Percentiles rank a stretch among this genome's conserved stretches.
Evolutionary conservation across 2,329 filamentous ascomycete species (phyloP).

Genomic region (Tolypocladium nubicola): DNA sequence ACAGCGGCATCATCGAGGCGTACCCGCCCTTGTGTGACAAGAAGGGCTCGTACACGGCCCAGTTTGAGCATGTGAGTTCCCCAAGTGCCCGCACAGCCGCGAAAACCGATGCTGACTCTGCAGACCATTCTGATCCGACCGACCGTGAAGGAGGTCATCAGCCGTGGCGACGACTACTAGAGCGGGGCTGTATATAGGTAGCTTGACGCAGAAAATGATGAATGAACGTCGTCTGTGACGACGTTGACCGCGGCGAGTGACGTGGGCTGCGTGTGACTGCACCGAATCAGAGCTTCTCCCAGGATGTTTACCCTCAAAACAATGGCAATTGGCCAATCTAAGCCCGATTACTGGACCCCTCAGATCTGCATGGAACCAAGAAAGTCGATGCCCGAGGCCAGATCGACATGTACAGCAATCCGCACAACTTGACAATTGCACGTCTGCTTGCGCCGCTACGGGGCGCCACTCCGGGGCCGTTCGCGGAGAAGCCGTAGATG

Average conservation of each 20-base stretch:
- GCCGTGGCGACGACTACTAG: constrained; percentile 76
- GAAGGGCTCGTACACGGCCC: constrained; percentile 90
- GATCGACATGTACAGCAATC: no score
- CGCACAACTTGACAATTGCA: no score
- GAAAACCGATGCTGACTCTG: background rate
- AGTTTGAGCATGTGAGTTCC: constrained; percentile 79
- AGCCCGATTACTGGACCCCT: background rate
- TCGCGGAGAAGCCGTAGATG: background rate
- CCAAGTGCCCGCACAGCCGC: no score
- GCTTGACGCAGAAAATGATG: background rate
- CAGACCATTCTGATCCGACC: constrained; percentile 69
- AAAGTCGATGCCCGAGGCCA: background rate
- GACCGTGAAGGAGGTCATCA: constrained; percentile 79
- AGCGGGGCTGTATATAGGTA: background rate
- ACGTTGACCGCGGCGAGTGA: background rate
- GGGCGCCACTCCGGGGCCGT: background rate
- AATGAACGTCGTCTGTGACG: background rate
- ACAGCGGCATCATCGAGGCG: constrained; percentile 73
- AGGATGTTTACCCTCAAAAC: no score
- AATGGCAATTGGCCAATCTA: background rate
- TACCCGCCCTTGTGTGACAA: constrained; percentile 85
- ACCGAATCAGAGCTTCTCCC: background rate
- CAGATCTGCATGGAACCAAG: background rate
- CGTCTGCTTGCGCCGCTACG: background rate
- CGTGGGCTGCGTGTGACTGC: background rate